Percentiles rank a stretch among this genome's conserved stretches.
Conservation (phyloP, 176 grass and related monocot species). For the Aegilops speltoides region DNA sequence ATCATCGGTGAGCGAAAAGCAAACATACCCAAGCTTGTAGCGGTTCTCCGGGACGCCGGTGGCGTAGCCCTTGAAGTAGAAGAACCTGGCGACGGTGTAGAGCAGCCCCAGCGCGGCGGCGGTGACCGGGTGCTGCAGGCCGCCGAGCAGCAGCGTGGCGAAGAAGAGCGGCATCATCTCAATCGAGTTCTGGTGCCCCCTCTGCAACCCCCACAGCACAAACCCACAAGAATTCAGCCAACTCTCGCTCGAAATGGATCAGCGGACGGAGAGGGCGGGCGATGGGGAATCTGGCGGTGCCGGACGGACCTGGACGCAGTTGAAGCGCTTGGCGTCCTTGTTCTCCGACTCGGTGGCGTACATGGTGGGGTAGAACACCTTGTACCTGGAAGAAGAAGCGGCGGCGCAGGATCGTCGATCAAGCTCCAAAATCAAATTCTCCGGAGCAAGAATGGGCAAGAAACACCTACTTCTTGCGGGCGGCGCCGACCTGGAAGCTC, state of each 20-base stretch:
- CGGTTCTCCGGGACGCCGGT: conserved; percentile 83
- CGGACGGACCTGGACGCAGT: conserved; percentile 79
- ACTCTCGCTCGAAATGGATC: background rate
- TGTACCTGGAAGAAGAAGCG: conserved; percentile 55
- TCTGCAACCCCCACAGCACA: conserved; percentile 42
- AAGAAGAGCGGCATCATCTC: conserved; percentile 97
- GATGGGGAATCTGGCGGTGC: background rate
- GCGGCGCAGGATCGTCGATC: too few species aligned
- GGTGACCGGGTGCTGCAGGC: conserved; percentile 66
- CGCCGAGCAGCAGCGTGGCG: conserved; percentile 73
- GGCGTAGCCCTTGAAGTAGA: conserved; percentile 98
- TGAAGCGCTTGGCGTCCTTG: conserved; percentile 97
- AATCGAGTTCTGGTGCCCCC: conserved; percentile 97
- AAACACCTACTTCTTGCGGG: conserved; percentile 59
- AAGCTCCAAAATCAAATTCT: background rate
- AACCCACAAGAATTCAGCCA: too few species aligned
- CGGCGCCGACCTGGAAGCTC: conserved; percentile 74
- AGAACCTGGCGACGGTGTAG: conserved; percentile 79
- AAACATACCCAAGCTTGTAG: conserved; percentile 77
- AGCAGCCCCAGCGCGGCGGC: conserved; percentile 59
- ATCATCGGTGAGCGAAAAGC: background rate
- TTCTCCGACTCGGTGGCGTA: conserved; percentile 83
- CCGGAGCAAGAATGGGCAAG: background rate
- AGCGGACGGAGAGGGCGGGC: background rate
- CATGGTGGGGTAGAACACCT: conserved; percentile 75